These are phyloP conservation scores for Gynandropsis gynandra DNA, from an alignment of 345 rosid species.

Conservation along the genomic window DNA sequence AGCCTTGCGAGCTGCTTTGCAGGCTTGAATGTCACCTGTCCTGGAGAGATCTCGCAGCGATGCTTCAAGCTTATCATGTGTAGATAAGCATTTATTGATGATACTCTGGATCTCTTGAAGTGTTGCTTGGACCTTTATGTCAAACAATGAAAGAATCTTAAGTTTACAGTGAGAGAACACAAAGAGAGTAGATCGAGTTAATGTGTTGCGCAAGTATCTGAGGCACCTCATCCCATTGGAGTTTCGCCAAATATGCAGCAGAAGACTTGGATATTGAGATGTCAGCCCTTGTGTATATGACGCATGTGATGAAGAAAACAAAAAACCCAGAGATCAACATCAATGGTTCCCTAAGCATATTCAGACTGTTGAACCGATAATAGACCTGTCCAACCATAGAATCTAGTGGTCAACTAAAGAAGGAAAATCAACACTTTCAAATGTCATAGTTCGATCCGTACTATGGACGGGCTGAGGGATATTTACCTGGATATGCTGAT, in stretches of 20 bases:
- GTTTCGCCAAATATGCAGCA: slow-evolving; percentile 81
- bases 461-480: neutral
- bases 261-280: slow-evolving; percentile 92
- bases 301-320: slow-evolving; percentile 63
- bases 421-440: neutral
- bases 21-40: slow-evolving; percentile 83
- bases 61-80: slow-evolving; percentile 80
- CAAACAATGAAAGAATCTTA: slow-evolving; percentile 2
- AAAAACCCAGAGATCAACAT: slow-evolving; percentile 82
- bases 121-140: slow-evolving; percentile 62
- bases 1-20: slow-evolving; percentile 80
- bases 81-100: slow-evolving; percentile 51
- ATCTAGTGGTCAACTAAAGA: neutral
- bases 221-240: slow-evolving; percentile 91
- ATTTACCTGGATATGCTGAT: slow-evolving; percentile 81
- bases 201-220: neutral
- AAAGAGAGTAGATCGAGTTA: neutral
- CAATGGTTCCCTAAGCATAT: slow-evolving; percentile 80
- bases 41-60: slow-evolving; percentile 85
- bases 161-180: neutral
- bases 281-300: slow-evolving; percentile 67
- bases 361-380: slow-evolving; percentile 73
- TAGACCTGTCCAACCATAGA: slow-evolving; percentile 49
- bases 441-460: neutral
- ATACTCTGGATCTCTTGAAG: slow-evolving; percentile 56